Percentiles rank a stretch among this genome's conserved stretches.
Evolutionary conservation across 2,329 filamentous ascomycete species (phyloP).

Genomic region (Helotiales sp.): DNA sequence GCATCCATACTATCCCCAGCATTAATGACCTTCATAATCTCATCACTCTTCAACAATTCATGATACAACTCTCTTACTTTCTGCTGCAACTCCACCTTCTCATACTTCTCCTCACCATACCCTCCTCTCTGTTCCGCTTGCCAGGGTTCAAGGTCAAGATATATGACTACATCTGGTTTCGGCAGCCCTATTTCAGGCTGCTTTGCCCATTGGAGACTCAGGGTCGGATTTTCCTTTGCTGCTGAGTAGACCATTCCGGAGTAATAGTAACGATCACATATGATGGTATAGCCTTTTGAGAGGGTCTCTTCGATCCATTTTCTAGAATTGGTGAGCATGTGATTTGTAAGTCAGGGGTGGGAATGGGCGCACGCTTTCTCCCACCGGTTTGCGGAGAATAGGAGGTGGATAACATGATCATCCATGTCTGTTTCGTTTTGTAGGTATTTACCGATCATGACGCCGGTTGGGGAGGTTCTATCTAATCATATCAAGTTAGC

Average conservation of each 20-base stretch:
- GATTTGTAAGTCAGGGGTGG: neutral
- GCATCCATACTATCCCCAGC: constrained; percentile 56
- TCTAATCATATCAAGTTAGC: constrained; percentile 44
- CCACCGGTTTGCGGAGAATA: constrained; percentile 75
- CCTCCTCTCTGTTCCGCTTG: constrained; percentile 77
- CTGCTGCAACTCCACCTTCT: constrained; percentile 79
- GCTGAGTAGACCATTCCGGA: constrained; percentile 91
- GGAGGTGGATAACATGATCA: constrained; percentile 70
- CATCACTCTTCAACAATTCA: constrained; percentile 46
- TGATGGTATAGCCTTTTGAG: constrained; percentile 67
- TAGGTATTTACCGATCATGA: constrained; percentile 68
- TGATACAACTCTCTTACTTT: constrained; percentile 75
- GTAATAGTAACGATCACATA: constrained; percentile 94
- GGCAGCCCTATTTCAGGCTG: constrained; percentile 84
- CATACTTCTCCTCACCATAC: constrained; percentile 87
- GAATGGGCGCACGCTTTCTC: constrained; percentile 42
- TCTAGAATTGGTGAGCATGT: constrained; percentile 34
- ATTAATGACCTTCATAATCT: constrained; percentile 50
- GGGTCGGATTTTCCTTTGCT: constrained; percentile 73
- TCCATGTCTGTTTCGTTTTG: constrained; percentile 59
- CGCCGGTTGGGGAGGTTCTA: constrained; percentile 65
- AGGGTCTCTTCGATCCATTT: constrained; percentile 56
- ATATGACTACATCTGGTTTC: constrained; percentile 82
- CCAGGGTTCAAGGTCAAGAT: constrained; percentile 77
- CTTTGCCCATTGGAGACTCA: constrained; percentile 78